Evolutionary conservation across 2,329 filamentous ascomycete genomes (phyloP).

Genomic region (Xylaria sp.): DNA sequence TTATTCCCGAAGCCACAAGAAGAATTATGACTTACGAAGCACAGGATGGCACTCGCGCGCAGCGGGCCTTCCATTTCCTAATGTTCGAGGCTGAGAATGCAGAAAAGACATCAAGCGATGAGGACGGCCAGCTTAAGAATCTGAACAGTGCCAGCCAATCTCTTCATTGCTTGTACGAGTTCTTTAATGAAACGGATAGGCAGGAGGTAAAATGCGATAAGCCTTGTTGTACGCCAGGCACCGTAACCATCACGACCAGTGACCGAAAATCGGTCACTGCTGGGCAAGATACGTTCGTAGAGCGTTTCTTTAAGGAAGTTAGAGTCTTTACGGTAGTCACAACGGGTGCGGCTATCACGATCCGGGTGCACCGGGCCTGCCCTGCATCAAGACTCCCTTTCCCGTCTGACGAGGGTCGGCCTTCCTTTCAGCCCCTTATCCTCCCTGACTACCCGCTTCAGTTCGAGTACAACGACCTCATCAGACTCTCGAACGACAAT

Average conservation of each 20-base stretch:
- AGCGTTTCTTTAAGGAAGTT: background rate
- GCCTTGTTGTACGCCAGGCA: background rate
- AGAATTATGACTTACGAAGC: constrained; percentile 6
- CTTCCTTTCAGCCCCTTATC: background rate
- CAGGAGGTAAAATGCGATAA: constrained; percentile 1
- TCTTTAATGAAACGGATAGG: constrained; percentile 10
- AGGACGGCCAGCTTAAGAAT: background rate
- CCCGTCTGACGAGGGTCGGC: background rate
- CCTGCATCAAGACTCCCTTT: constrained; percentile 2
- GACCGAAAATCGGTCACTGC: background rate
- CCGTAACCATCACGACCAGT: background rate
- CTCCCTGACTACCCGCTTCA: constrained; percentile 15
- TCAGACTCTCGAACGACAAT: background rate
- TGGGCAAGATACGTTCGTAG: constrained; percentile 4
- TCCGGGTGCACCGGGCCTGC: constrained; percentile 14
- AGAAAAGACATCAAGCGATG: background rate
- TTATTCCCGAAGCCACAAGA: constrained; percentile 6
- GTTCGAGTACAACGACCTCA: constrained; percentile 11
- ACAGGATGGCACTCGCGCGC: background rate
- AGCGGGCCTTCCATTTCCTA: constrained; percentile 7
- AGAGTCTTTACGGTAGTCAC: background rate
- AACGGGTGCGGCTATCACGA: background rate
- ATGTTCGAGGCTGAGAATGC: background rate
- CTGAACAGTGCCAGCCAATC: constrained; percentile 9
- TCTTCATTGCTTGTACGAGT: constrained; percentile 8